Percentiles rank a stretch among this genome's conserved stretches.
Evolutionary conservation across 2,329 filamentous ascomycete genomes (phyloP).

Genomic region (Macroventuria anomochaeta): DNA sequence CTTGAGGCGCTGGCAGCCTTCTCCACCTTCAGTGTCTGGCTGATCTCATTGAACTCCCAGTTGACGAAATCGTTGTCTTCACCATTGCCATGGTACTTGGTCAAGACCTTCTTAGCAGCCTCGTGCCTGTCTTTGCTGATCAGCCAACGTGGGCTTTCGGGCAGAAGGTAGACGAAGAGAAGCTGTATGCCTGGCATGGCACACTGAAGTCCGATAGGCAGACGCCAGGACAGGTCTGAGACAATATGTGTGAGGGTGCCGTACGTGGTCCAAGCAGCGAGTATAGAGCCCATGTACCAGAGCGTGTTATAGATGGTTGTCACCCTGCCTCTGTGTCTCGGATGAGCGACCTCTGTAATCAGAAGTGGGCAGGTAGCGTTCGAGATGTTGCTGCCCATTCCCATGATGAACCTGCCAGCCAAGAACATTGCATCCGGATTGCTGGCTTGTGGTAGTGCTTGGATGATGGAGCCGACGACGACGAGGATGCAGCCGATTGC

Average conservation of each 20-base stretch:
- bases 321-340: conserved; percentile 63
- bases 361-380: conserved; percentile 62
- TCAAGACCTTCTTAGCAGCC: conserved; percentile 16
- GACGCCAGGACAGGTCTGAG: conserved; percentile 57
- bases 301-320: conserved; percentile 60
- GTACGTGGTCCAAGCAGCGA: conserved; percentile 25
- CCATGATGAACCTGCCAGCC: conserved; percentile 47
- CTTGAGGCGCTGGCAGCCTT: conserved; percentile 17
- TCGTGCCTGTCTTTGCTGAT: conserved; percentile 22
- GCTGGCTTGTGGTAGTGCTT: conserved; percentile 53
- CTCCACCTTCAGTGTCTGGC: conserved; percentile 21
- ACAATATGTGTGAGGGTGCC: conserved; percentile 20
- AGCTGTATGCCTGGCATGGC: conserved; percentile 67
- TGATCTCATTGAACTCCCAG: conserved; percentile 28
- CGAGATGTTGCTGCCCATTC: conserved; percentile 59
- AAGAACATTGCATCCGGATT: conserved; percentile 57
- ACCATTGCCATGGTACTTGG: conserved; percentile 28
- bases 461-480: conserved; percentile 57
- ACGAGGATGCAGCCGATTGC: conserved; percentile 60
- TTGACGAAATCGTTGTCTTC: conserved; percentile 22
- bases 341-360: conserved; percentile 64
- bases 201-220: conserved; percentile 67
- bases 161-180: conserved; percentile 63
- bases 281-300: conserved; percentile 37
- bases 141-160: conserved; percentile 57